A percentile compares a stretch with the other conserved stretches of the same genome.
These are phyloP conservation scores for Trichocladium uniseriatum DNA, from an alignment of 495 filamentous ascomycete genomes.

Conservation along the genomic window DNA sequence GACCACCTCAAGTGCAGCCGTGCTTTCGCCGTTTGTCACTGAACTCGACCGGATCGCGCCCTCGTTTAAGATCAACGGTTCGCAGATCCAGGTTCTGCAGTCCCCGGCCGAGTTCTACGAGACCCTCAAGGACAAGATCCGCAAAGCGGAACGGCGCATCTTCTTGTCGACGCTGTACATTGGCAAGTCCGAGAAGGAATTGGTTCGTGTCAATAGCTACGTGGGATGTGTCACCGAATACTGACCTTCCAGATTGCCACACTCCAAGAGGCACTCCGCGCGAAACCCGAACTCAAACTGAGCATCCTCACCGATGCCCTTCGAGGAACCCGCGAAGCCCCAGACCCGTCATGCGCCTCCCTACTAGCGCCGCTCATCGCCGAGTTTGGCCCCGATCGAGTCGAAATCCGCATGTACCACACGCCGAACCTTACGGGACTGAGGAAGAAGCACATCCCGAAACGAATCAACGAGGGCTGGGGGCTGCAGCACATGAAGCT, in stretches of 20 bases:
- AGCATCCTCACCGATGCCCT: conserved; percentile 91
- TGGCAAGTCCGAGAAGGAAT: conserved; percentile 84
- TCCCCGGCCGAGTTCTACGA: conserved; percentile 80
- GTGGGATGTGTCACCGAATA: too few species aligned
- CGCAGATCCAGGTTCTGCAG: conserved; percentile 69
- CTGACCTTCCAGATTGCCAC: conserved; percentile 57
- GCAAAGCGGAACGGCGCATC: conserved; percentile 63
- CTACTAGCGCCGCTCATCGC: conserved; percentile 70
- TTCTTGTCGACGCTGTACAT: conserved; percentile 95
- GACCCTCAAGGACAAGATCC: conserved; percentile 80
- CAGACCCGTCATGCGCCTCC: conserved; percentile 80
- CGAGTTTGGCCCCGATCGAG: conserved; percentile 76
- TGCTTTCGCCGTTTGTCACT: conserved; percentile 57
- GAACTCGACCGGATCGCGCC: conserved; percentile 87
- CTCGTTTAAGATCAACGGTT: conserved; percentile 73
- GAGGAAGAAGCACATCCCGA: conserved; percentile 72
- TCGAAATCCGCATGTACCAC: conserved; percentile 95
- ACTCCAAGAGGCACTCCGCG: conserved; percentile 61
- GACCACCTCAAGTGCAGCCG: conserved; percentile 24
- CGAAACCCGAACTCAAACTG: conserved; percentile 68
- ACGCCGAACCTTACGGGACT: conserved; percentile 90
- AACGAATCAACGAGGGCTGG: conserved; percentile 95
- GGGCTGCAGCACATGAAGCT: conserved; percentile 99
- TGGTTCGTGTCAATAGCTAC: too few species aligned
- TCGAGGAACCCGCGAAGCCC: conserved; percentile 83